Percentiles rank a stretch among this genome's conserved stretches.
phyloP scores from a whole-genome alignment of 495 filamentous ascomycete species.

The Neurospora sp. region DNA sequence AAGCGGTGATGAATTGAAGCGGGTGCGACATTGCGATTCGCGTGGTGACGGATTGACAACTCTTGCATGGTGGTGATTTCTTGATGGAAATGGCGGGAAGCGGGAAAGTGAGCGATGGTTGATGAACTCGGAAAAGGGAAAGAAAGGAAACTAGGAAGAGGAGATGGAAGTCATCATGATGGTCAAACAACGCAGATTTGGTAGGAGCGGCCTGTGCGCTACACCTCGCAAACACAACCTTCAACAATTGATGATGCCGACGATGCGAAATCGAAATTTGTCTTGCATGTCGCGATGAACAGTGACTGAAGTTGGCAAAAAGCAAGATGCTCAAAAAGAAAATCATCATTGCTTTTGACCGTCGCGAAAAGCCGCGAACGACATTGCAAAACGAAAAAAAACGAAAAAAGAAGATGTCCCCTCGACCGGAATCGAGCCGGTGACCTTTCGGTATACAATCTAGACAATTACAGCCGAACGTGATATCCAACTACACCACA shows the following conservation, averaged over 20 bases:
- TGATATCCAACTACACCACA: not conserved
- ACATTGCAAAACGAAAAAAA: not conserved
- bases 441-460: not conserved
- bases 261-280: not conserved
- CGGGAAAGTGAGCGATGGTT: not conserved
- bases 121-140: not conserved
- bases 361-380: not conserved
- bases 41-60: not conserved
- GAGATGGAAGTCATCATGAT: not conserved
- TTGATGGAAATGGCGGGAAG: not conserved
- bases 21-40: not conserved
- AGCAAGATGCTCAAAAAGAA: not conserved
- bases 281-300: not conserved
- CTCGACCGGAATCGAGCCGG: not conserved
- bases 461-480: not conserved
- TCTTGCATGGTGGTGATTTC: not conserved
- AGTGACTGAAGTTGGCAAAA: not conserved
- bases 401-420: not conserved
- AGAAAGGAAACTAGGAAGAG: not conserved
- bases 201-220: not conserved
- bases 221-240: not conserved
- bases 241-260: not conserved
- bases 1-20: not conserved
- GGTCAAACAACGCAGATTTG: not conserved
- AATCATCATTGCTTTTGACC: not conserved